These are phyloP conservation scores for Malassezia obtusa DNA, from an alignment of 1,284 basidiomycete species.

Conservation along the genomic window DNA sequence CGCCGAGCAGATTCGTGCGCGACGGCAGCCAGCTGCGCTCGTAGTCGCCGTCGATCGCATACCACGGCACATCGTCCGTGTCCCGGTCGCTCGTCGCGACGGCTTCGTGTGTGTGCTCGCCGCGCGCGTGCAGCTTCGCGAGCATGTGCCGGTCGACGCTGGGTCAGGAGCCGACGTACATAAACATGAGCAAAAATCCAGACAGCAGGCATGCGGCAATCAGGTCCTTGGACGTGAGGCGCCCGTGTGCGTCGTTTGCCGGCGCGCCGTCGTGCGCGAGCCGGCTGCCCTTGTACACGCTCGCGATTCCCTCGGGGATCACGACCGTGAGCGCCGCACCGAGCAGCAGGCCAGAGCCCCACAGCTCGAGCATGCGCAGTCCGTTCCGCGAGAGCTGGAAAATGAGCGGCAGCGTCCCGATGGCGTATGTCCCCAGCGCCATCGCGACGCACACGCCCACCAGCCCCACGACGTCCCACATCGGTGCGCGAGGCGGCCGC, in stretches of 20 bases:
- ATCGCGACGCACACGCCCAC: conserved; percentile 17
- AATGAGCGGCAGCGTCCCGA: conserved; percentile 33
- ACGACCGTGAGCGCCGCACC: conserved; percentile 44
- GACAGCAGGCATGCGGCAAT: conserved; percentile 33
- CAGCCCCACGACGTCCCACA: conserved; percentile 6
- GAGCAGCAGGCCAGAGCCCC: conserved; percentile 40
- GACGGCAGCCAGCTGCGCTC: background rate
- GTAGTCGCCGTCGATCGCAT: background rate
- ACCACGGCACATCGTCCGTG: background rate
- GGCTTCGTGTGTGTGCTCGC: background rate
- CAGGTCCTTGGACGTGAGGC: conserved; percentile 21
- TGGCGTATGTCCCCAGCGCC: conserved; percentile 34
- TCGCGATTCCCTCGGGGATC: conserved; percentile 35
- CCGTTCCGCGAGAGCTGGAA: conserved; percentile 29
- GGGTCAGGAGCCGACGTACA: conserved; percentile 12
- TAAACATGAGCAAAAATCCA: conserved; percentile 43
- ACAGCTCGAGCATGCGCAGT: conserved; percentile 38
- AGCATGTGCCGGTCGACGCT: conserved; percentile 16
- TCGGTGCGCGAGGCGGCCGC: background rate
- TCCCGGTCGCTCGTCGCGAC: background rate
- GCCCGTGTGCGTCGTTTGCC: no score
- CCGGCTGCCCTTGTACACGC: conserved; percentile 4
- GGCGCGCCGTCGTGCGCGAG: background rate
- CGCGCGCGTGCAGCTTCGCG: background rate
- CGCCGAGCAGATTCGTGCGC: conserved; percentile 14